Percentiles rank a stretch among this genome's conserved stretches.
Conservation (phyloP, 1,139 yeast genomes). For the Blastobotrys illinoisensis region DNA sequence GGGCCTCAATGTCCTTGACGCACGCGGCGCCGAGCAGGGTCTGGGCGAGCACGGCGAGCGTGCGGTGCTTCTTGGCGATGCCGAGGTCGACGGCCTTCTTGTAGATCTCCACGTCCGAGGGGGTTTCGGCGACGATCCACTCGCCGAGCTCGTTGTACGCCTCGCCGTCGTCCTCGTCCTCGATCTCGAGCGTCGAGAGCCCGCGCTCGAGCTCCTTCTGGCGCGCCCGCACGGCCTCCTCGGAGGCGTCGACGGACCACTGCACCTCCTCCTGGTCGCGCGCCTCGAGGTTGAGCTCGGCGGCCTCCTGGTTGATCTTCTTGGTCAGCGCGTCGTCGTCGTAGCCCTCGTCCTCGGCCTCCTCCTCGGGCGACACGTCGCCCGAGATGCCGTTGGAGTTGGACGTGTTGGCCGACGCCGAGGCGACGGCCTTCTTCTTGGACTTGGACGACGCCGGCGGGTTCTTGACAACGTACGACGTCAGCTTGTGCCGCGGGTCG, state of each 20-base stretch:
- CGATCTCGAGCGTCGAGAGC: constrained; percentile 39
- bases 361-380: constrained; percentile 17
- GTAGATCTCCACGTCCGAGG: constrained; percentile 84
- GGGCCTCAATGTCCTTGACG: constrained; percentile 64
- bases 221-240: constrained; percentile 92
- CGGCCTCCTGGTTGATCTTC: constrained; percentile 79
- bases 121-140: constrained; percentile 74
- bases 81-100: constrained; percentile 82
- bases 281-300: constrained; percentile 43
- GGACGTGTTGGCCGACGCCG: constrained; percentile 89
- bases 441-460: constrained; percentile 62
- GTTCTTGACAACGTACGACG: constrained; percentile 82
- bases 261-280: constrained; percentile 67
- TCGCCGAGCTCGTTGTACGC: constrained; percentile 75
- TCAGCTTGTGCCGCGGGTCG: constrained; percentile 82
- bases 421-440: constrained; percentile 61
- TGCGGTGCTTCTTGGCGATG: constrained; percentile 64
- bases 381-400: constrained; percentile 42
- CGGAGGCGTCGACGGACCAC: constrained; percentile 98
- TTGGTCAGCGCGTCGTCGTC: constrained; percentile 76
- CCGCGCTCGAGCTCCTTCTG: constrained; percentile 75
- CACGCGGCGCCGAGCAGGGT: constrained; percentile 78
- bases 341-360: constrained; percentile 41
- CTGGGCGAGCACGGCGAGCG: constrained; percentile 90
- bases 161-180: constrained; percentile 36